Evolutionary conservation across 768 basidiomycete species (phyloP).

Genomic region (Mycena maculata): DNA sequence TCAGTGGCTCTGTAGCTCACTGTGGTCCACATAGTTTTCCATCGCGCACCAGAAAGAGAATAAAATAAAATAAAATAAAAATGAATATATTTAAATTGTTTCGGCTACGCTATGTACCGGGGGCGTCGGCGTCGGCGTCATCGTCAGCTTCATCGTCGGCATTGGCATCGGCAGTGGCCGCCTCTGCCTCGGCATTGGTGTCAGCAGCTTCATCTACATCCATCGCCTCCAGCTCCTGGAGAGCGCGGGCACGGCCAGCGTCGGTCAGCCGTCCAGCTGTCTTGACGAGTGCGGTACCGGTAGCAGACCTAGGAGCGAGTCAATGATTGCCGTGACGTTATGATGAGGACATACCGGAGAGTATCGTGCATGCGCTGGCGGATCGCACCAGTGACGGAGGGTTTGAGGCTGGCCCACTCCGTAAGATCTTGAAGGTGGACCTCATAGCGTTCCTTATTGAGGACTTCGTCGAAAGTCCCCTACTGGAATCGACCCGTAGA

Average conservation of each 20-base stretch:
- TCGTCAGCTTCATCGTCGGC: too few relatives aligned
- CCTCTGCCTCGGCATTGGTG: neutral
- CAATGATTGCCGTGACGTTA: neutral
- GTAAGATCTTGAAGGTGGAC: slow-evolving; percentile 7
- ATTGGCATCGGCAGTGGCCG: too few relatives aligned
- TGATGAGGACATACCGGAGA: slow-evolving; percentile 3
- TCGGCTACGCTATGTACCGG: neutral
- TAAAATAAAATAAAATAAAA: neutral
- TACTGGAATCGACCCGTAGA: slow-evolving; percentile 18
- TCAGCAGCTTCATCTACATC: neutral
- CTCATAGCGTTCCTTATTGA: slow-evolving; percentile 4
- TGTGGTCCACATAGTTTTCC: neutral
- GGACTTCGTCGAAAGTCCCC: slow-evolving; percentile 4
- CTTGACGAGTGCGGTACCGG: slow-evolving; percentile 6
- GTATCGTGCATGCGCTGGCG: slow-evolving; percentile 19
- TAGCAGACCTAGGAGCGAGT: neutral
- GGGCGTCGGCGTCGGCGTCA: too few relatives aligned
- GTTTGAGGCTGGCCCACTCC: slow-evolving; percentile 13
- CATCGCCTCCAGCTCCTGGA: slow-evolving; percentile 13
- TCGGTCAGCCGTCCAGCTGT: neutral
- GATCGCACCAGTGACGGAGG: neutral
- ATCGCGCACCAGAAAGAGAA: neutral
- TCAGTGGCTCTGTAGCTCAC: neutral
- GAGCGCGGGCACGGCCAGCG: neutral
- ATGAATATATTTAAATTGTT: neutral